phyloP scores from a whole-genome alignment of 2,329 filamentous ascomycete genomes.

The Pseudogymnoascus sp. region DNA sequence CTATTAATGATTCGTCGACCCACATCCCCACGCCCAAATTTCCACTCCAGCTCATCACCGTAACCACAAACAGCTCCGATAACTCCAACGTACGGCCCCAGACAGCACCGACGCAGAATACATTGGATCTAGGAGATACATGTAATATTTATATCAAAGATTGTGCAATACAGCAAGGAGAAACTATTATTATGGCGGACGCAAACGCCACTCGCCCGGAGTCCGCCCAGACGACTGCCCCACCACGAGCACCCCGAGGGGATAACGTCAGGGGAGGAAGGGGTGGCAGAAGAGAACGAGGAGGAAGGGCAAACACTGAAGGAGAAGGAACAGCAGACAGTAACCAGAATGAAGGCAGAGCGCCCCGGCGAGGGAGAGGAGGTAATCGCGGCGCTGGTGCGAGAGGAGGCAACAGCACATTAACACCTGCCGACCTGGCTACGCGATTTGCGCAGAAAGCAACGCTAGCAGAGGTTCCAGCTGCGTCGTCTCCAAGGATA shows the following conservation, averaged over 20 bases:
- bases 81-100: neutral
- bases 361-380: slow-evolving; percentile 14
- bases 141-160: neutral
- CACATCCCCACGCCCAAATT: slow-evolving; percentile 6
- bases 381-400: slow-evolving; percentile 14
- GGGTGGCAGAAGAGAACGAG: slow-evolving; percentile 31
- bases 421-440: slow-evolving; percentile 16
- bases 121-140: neutral
- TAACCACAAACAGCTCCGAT: neutral
- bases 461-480: neutral
- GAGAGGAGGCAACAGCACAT: slow-evolving; percentile 12
- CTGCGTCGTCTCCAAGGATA: slow-evolving; percentile 18
- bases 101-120: neutral
- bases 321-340: slow-evolving; percentile 10
- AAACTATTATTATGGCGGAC: slow-evolving; percentile 5
- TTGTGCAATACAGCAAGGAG: neutral
- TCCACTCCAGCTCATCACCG: slow-evolving; percentile 5
- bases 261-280: slow-evolving; percentile 31
- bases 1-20: slow-evolving; percentile 6
- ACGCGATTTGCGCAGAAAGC: slow-evolving; percentile 12
- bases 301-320: slow-evolving; percentile 16
- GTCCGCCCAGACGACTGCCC: neutral
- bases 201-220: neutral
- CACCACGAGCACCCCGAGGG: slow-evolving; percentile 19
- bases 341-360: slow-evolving; percentile 9